These are phyloP conservation scores for Botrytis fabae DNA, from an alignment of 2,329 filamentous ascomycete species.

Conservation along the genomic window DNA sequence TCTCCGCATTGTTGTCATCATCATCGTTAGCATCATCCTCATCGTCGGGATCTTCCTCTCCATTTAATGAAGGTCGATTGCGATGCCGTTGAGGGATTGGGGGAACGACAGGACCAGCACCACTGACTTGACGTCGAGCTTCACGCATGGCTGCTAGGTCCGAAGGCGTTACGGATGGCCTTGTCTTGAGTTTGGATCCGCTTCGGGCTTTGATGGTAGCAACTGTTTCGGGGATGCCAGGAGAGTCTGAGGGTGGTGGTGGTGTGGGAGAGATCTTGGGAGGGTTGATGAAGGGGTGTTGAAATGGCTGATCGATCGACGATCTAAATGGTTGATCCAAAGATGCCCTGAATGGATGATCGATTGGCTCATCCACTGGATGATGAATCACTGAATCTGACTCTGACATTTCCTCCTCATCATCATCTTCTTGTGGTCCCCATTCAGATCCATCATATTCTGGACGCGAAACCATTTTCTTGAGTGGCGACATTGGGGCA, in stretches of 20 bases:
- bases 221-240: slow-evolving; percentile 73
- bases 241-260: slow-evolving; percentile 46
- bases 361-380: slow-evolving; percentile 20
- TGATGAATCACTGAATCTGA: slow-evolving; percentile 91
- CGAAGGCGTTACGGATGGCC: slow-evolving; percentile 82
- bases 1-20: slow-evolving; percentile 35
- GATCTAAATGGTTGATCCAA: slow-evolving; percentile 17
- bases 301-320: slow-evolving; percentile 14
- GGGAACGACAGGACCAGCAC: slow-evolving; percentile 62
- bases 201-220: slow-evolving; percentile 84
- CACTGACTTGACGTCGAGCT: slow-evolving; percentile 79
- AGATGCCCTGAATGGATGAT: slow-evolving; percentile 13
- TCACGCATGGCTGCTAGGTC: slow-evolving; percentile 85
- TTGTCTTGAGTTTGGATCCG: slow-evolving; percentile 83
- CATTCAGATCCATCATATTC: slow-evolving; percentile 65
- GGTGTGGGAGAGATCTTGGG: slow-evolving; percentile 27
- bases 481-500: slow-evolving; percentile 34
- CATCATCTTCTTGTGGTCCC: slow-evolving; percentile 55
- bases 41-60: slow-evolving; percentile 41
- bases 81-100: slow-evolving; percentile 62
- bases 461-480: slow-evolving; percentile 52
- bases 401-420: slow-evolving; percentile 53
- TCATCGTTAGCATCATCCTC: slow-evolving; percentile 33
- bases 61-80: slow-evolving; percentile 53
- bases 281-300: slow-evolving; percentile 46